Percentiles rank a stretch among this genome's conserved stretches.
Evolutionary conservation across 306 rosid species (phyloP).

Genomic region (Cicer judaicum): DNA sequence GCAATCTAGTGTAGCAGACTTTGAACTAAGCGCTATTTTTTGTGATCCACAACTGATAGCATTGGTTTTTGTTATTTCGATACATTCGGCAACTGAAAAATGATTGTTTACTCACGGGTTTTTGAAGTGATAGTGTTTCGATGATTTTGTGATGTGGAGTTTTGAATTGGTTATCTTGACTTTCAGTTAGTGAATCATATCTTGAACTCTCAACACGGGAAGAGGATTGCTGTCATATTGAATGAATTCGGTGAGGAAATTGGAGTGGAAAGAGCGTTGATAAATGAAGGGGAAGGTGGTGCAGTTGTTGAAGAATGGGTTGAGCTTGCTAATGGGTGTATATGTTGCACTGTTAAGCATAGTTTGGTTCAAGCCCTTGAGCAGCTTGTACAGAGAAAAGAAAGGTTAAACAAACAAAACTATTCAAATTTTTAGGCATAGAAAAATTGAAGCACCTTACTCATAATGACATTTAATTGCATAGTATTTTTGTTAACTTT

Average conservation of each 20-base stretch:
- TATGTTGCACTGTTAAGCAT: constrained; percentile 92
- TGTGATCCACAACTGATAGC: too few relatives aligned
- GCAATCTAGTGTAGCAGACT: too few relatives aligned
- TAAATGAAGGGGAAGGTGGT: constrained; percentile 91
- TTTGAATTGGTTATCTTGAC: constrained; percentile 26
- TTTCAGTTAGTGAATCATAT: constrained; percentile 83
- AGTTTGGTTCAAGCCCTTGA: constrained; percentile 94
- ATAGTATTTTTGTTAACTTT: constrained; percentile 5
- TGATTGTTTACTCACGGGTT: neutral
- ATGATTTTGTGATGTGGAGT: constrained; percentile 17
- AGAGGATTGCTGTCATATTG: constrained; percentile 91
- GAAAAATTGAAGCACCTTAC: constrained; percentile 6
- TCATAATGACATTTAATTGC: neutral
- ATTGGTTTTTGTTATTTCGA: too few relatives aligned
- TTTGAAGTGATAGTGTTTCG: constrained; percentile 5
- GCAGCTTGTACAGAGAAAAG: constrained; percentile 90
- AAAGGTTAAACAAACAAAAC: constrained; percentile 55
- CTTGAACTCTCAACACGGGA: constrained; percentile 81
- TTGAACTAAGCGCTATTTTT: too few relatives aligned
- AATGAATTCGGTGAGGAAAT: constrained; percentile 97
- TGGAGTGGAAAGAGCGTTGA: constrained; percentile 97
- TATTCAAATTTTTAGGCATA: constrained; percentile 6
- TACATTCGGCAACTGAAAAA: too few relatives aligned
- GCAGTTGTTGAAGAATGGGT: constrained; percentile 98
- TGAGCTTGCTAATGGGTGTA: constrained; percentile 91